Conservation (phyloP, 2,329 filamentous ascomycete species). For the Ciborinia camelliae region DNA sequence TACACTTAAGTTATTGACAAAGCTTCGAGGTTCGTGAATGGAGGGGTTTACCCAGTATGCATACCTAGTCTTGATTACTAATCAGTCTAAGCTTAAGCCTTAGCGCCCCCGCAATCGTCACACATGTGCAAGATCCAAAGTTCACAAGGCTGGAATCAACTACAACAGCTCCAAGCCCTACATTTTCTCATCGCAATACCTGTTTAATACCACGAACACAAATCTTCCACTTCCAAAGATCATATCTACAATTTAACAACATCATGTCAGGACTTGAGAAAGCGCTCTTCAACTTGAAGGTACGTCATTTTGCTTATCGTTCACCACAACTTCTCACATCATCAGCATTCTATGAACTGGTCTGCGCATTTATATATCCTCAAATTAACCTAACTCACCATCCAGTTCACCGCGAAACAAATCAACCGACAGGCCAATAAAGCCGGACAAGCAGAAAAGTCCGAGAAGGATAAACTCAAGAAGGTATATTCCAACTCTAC, state of each 20-base stretch:
- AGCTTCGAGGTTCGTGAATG: neutral
- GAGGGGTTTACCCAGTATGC: neutral
- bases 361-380: conserved; percentile 1
- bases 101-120: conserved; percentile 14
- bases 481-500: conserved; percentile 43
- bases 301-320: conserved; percentile 34
- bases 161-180: neutral
- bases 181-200: neutral
- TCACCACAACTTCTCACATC: conserved; percentile 7
- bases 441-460: conserved; percentile 57
- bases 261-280: conserved; percentile 60
- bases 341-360: neutral
- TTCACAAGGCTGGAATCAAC: conserved; percentile 17
- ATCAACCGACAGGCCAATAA: conserved; percentile 60
- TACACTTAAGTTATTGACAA: neutral
- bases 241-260: neutral
- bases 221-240: neutral
- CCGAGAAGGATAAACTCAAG: conserved; percentile 59
- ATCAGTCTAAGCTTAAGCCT: neutral
- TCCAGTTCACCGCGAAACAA: conserved; percentile 59
- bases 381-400: conserved; percentile 21
- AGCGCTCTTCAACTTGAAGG: conserved; percentile 60
- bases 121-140: conserved; percentile 1
- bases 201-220: neutral
- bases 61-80: neutral